Base-by-base conservation (phyloP, 805 yeast species). In the Torulaspora franciscae region DNA sequence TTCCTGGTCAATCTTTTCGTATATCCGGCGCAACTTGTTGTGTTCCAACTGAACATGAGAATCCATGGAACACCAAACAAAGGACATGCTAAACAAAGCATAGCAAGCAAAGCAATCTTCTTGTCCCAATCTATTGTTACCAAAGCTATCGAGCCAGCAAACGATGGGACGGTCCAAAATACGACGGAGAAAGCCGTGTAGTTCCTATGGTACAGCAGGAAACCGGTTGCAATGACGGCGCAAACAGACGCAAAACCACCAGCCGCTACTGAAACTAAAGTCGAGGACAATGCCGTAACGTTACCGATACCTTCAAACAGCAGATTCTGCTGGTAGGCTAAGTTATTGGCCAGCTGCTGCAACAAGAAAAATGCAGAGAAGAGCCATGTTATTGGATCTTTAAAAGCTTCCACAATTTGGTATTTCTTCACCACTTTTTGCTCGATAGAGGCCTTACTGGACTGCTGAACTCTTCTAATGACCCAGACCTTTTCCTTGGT, bases 251-350 rank as follows among this genome's bases (percentile, higher is more conserved):
- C 71, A 49, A 68, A 76, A 1, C 79, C 79, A 50, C 77, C 74
- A 32, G 74, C 64, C 0, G 80, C 82, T 36, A 74, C 80, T 9
- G 77, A 69, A 4, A 77, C 79, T 34, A 77, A 63, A 0, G 80
- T 76, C 1, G 81, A 68, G 47, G 67, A 71, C 54, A 74, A 61
- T 46, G 64, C 70, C 15, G 67, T 59, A 26, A 66, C 63, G 26
- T 71, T 71, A 55, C 76, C 76, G 56, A 78, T 66, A 41, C 68
- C 68, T 28, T 64, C 69, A 47, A 69, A 78, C 24, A 78, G 56
- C 35, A 76, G 51, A 36, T 74, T 74, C 47, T 75, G 79, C 52
- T 77, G 82, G 51, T 74, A 77, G 4, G 77, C 65, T 42, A 77
- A 58, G 55, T 75, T 75, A 49, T 78, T 79, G 1, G 80, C 79